These are phyloP conservation scores for Atkinsonella texensis DNA, from an alignment of 2,329 filamentous ascomycete genomes.

Conservation along the genomic window DNA sequence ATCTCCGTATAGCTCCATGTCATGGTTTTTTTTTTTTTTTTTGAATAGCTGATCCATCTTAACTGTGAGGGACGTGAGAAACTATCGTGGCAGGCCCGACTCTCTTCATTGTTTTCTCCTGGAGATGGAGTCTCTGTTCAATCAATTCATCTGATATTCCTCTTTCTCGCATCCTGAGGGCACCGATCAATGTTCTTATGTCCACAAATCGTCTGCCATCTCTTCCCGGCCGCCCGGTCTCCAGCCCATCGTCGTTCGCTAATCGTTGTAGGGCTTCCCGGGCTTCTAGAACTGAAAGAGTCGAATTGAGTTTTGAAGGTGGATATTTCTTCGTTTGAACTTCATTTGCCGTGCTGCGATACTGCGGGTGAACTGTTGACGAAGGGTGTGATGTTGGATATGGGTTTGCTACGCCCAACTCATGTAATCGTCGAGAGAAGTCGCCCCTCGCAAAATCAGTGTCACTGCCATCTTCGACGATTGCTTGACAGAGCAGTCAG, in stretches of 20 bases:
- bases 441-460: background rate
- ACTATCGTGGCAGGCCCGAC: background rate
- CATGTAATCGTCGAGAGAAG: conserved; percentile 1
- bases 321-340: background rate
- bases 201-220: conserved; percentile 2
- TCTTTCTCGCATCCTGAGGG: conserved; percentile 2
- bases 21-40: no score
- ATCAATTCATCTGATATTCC: background rate
- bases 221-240: background rate
- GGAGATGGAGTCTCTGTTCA: background rate
- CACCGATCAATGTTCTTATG: conserved; percentile 2
- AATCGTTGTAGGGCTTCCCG: background rate
- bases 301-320: background rate
- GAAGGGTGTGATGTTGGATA: background rate
- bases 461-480: background rate
- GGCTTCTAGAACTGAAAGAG: background rate
- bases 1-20: no score
- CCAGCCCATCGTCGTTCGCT: background rate
- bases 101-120: background rate
- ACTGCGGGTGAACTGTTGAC: background rate
- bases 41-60: background rate
- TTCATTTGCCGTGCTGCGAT: background rate
- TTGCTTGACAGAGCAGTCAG: background rate
- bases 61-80: background rate
- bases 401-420: background rate